These are phyloP conservation scores for Corrigiola litoralis DNA, from an alignment of 179 eudicot species.

Conservation along the genomic window DNA sequence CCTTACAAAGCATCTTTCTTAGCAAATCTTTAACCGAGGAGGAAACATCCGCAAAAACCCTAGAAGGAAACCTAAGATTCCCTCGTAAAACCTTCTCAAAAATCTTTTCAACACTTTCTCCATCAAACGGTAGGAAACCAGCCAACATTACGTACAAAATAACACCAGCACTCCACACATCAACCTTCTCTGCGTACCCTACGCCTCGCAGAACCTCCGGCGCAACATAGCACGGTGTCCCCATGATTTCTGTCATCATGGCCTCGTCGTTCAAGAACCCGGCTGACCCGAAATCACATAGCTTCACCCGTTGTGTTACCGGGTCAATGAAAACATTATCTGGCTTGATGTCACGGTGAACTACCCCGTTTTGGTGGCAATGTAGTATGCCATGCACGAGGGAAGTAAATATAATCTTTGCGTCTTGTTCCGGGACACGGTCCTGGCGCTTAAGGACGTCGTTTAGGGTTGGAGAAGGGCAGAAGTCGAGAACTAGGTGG, in stretches of 20 bases:
- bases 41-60: constrained; percentile 44
- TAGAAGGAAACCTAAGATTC: constrained; percentile 57
- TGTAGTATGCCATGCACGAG: constrained; percentile 33
- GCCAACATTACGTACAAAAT: constrained; percentile 58
- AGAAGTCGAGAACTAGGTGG: constrained; percentile 59
- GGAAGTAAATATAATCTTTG: constrained; percentile 21
- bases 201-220: constrained; percentile 60
- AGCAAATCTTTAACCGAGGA: constrained; percentile 57
- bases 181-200: constrained; percentile 66
- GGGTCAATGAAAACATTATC: constrained; percentile 35
- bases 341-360: constrained; percentile 40
- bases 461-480: constrained; percentile 42
- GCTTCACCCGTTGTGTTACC: constrained; percentile 26
- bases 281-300: constrained; percentile 72
- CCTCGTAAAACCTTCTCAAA: constrained; percentile 67
- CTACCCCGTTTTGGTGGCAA: constrained; percentile 32
- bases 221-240: constrained; percentile 77
- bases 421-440: constrained; percentile 30
- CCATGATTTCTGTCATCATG: constrained; percentile 57
- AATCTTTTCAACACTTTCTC: constrained; percentile 46
- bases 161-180: constrained; percentile 80
- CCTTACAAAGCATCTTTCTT: constrained; percentile 65
- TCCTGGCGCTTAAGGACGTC: constrained; percentile 24
- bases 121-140: constrained; percentile 64
- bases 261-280: constrained; percentile 32